These are phyloP conservation scores for Saccharomyces hybrid DNA, from an alignment of 1,139 yeast species.

Conservation along the genomic window DNA sequence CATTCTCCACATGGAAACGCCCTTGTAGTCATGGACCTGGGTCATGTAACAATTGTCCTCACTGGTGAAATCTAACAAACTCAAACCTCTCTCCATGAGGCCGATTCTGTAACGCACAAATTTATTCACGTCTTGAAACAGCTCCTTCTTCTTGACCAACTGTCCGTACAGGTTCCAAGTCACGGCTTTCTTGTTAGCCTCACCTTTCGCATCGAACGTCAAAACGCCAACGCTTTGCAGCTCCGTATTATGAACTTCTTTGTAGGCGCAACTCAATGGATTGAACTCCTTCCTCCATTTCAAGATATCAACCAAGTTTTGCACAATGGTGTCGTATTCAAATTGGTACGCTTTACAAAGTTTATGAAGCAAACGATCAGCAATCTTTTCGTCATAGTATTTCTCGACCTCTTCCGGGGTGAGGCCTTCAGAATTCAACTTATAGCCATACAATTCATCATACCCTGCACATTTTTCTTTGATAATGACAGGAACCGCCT, in stretches of 20 bases:
- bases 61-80: conserved; percentile 49
- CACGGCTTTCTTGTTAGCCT: conserved; percentile 44
- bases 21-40: conserved; percentile 80
- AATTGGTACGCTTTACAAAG: conserved; percentile 62
- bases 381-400: conserved; percentile 40
- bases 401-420: conserved; percentile 29
- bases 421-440: conserved; percentile 39
- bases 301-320: conserved; percentile 51
- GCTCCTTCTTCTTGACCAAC: conserved; percentile 41
- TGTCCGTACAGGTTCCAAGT: conserved; percentile 90
- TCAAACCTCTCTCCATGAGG: conserved; percentile 74
- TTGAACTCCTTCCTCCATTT: conserved; percentile 74
- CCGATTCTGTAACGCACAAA: conserved; percentile 85
- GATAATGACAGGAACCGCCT: conserved; percentile 32
- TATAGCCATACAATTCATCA: conserved; percentile 74
- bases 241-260: conserved; percentile 53
- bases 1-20: conserved; percentile 65
- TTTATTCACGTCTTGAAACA: conserved; percentile 56
- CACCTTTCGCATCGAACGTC: conserved; percentile 40
- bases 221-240: conserved; percentile 60
- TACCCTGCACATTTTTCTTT: conserved; percentile 43
- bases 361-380: conserved; percentile 55
- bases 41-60: conserved; percentile 51
- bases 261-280: conserved; percentile 72
- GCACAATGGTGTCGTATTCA: conserved; percentile 42